These are phyloP conservation scores for Coleophoma eucalyptorum DNA, from an alignment of 2,329 filamentous ascomycete species.

Conservation along the genomic window DNA sequence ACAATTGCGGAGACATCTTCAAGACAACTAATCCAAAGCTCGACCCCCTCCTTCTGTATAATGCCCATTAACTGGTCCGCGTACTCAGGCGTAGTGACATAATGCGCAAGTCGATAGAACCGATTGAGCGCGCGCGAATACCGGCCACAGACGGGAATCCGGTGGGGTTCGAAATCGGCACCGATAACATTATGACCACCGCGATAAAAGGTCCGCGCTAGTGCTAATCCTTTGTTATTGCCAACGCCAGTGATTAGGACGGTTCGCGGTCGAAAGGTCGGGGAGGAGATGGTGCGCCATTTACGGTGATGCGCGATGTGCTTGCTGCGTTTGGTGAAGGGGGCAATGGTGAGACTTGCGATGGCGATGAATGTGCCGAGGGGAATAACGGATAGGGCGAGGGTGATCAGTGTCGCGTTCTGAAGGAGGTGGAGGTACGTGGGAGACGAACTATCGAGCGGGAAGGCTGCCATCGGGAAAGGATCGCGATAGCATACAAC, in stretches of 20 bases:
- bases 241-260: conserved; percentile 70
- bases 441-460: conserved; percentile 7
- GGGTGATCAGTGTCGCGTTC: conserved; percentile 40
- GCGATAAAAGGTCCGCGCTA: conserved; percentile 62
- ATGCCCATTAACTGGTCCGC: conserved; percentile 52
- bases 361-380: conserved; percentile 4
- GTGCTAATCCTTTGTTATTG: conserved; percentile 65
- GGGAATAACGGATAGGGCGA: conserved; percentile 14
- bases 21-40: conserved; percentile 70
- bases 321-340: conserved; percentile 6
- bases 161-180: conserved; percentile 54
- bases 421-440: conserved; percentile 36
- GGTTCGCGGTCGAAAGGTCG: conserved; percentile 29
- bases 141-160: conserved; percentile 47
- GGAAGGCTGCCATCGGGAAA: background rate
- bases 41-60: conserved; percentile 52
- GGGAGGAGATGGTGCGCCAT: conserved; percentile 4
- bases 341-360: conserved; percentile 8
- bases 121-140: conserved; percentile 51
- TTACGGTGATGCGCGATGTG: conserved; percentile 9
- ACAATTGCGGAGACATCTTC: conserved; percentile 60
- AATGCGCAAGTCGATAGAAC: conserved; percentile 48
- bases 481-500: background rate
- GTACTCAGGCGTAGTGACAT: conserved; percentile 42
- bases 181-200: conserved; percentile 68